Evolutionary conservation across 495 filamentous ascomycete genomes (phyloP).

Genomic region (Penicillium crystallinum): DNA sequence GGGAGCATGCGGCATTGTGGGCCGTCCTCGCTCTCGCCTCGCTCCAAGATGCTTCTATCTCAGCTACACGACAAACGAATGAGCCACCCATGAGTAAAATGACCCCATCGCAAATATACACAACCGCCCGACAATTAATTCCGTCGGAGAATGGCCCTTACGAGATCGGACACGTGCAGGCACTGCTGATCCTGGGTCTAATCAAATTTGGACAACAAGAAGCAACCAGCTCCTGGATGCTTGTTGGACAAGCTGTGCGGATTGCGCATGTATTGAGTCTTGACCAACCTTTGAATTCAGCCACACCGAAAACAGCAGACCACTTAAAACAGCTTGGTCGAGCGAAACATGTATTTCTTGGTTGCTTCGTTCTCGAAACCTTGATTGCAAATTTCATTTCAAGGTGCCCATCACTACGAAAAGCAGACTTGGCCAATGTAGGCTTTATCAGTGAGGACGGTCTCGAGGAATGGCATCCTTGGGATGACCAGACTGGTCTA

Average conservation of each 20-base stretch:
- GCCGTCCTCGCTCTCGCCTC: slow-evolving; percentile 51
- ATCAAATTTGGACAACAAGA: slow-evolving; percentile 53
- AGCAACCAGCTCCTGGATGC: slow-evolving; percentile 51
- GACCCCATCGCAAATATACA: slow-evolving; percentile 42
- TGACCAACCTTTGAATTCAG: slow-evolving; percentile 15
- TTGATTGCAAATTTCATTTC: slow-evolving; percentile 50
- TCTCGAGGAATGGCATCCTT: slow-evolving; percentile 67
- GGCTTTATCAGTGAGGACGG: slow-evolving; percentile 54
- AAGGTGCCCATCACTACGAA: slow-evolving; percentile 47
- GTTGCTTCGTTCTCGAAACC: slow-evolving; percentile 62
- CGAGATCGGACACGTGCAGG: slow-evolving; percentile 57
- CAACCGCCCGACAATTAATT: slow-evolving; percentile 50
- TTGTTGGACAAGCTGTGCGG: slow-evolving; percentile 57
- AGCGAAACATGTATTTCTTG: slow-evolving; percentile 50
- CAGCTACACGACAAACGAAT: slow-evolving; percentile 24
- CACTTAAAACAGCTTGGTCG: slow-evolving; percentile 24
- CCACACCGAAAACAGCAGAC: slow-evolving; percentile 8
- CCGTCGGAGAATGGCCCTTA: slow-evolving; percentile 49
- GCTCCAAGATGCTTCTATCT: slow-evolving; percentile 43
- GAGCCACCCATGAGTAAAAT: slow-evolving; percentile 13
- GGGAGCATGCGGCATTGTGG: slow-evolving; percentile 61
- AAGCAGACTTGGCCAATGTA: slow-evolving; percentile 40
- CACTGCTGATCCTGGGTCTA: slow-evolving; percentile 55
- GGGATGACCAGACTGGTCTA: slow-evolving; percentile 45
- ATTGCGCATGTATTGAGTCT: slow-evolving; percentile 46